Conservation (phyloP, 2,329 filamentous ascomycete species). For the Pseudogymnoascus sp. region DNA sequence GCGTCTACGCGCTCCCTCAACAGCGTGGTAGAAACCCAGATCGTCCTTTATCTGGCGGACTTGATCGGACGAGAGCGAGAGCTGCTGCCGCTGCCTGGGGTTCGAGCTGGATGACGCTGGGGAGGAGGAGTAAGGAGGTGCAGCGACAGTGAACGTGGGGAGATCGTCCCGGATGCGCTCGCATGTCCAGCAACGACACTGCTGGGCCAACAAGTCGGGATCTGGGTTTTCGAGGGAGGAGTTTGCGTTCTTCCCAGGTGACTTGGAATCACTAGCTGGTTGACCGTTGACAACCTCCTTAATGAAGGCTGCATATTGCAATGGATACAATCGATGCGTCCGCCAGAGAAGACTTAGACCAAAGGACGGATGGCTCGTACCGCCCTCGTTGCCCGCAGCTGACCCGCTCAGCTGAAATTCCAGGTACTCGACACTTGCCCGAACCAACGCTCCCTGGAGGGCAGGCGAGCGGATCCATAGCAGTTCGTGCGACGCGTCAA, state of each 20-base stretch:
- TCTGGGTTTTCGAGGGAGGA: background rate
- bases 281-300: background rate
- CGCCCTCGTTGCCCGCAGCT: background rate
- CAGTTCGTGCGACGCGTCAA: background rate
- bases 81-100: constrained; percentile 3
- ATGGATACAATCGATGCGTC: constrained; percentile 10
- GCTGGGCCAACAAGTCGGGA: background rate
- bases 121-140: background rate
- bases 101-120: background rate
- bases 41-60: constrained; percentile 10
- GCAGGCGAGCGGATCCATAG: background rate
- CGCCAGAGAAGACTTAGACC: constrained; percentile 11
- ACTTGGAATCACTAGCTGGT: background rate
- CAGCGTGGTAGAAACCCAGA: constrained; percentile 9
- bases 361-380: background rate
- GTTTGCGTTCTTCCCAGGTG: background rate
- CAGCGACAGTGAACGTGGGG: constrained; percentile 7
- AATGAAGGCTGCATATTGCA: constrained; percentile 10
- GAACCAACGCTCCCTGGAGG: background rate
- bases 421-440: constrained; percentile 1
- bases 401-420: background rate
- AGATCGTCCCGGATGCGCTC: constrained; percentile 13
- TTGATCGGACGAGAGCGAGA: constrained; percentile 9
- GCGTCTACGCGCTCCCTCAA: background rate
- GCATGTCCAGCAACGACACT: constrained; percentile 13